A percentile compares a stretch with the other conserved stretches of the same genome.
These are phyloP conservation scores for Verticillium klebahnii DNA, from an alignment of 2,329 filamentous ascomycete species.

Conservation along the genomic window DNA sequence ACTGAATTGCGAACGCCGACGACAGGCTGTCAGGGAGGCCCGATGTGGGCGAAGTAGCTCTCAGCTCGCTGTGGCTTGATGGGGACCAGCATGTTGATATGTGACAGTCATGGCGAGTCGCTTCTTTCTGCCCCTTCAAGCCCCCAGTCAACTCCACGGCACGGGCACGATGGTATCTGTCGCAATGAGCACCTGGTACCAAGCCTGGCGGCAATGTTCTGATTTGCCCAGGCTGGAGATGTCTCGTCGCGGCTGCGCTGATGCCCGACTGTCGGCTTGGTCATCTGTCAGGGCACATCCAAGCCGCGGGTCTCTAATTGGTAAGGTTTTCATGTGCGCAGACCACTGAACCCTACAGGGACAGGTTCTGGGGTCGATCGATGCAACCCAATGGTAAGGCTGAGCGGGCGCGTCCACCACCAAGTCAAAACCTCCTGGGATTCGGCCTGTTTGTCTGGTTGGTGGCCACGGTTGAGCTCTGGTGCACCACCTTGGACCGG, in stretches of 20 bases:
- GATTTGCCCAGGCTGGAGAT: not conserved
- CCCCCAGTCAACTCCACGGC: not conserved
- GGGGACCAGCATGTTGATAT: not conserved
- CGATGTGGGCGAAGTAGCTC: not conserved
- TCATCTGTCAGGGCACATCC: not conserved
- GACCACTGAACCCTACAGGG: conserved; percentile 1
- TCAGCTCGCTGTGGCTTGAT: not conserved
- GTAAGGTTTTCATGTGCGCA: not conserved
- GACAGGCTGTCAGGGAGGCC: not conserved
- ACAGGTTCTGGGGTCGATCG: not conserved
- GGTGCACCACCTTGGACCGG: not conserved
- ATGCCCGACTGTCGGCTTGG: not conserved
- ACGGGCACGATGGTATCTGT: not conserved
- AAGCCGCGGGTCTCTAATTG: not conserved
- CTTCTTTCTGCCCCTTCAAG: not conserved
- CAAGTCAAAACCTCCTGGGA: not conserved
- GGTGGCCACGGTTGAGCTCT: not conserved
- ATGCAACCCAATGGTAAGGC: conserved; percentile 2
- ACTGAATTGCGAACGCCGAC: not conserved
- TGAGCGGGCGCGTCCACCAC: not conserved
- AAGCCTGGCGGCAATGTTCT: not conserved
- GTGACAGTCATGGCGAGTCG: not conserved
- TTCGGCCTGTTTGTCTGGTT: not conserved
- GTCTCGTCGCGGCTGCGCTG: not conserved
- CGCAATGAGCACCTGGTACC: not conserved